Conservation (phyloP, 2,329 filamentous ascomycete species). For the Aspergillus arachidicola region DNA sequence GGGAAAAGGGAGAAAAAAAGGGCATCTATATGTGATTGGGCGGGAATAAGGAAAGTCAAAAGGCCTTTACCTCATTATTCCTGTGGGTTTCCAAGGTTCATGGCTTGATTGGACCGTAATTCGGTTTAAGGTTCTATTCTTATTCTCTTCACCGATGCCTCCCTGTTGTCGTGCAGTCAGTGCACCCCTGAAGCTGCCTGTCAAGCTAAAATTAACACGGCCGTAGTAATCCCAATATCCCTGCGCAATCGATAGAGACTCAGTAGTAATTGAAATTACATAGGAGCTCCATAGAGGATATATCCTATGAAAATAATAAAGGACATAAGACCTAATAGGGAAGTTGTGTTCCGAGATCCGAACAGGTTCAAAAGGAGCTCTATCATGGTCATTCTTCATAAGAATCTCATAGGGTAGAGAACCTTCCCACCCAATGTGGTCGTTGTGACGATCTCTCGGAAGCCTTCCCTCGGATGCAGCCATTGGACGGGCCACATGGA, state of each 20-base stretch:
- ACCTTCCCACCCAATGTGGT: neutral
- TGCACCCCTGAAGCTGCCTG: constrained; percentile 3
- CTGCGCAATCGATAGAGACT: neutral
- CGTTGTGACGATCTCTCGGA: constrained; percentile 18
- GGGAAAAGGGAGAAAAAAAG: neutral
- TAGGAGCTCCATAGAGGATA: neutral
- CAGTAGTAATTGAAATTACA: neutral
- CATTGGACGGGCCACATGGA: constrained; percentile 18
- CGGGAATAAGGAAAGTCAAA: constrained; percentile 9
- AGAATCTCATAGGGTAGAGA: neutral
- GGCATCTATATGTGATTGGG: constrained; percentile 1
- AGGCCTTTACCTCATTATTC: constrained; percentile 1
- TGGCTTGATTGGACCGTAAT: constrained; percentile 7
- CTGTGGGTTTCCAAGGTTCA: neutral
- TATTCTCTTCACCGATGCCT: constrained; percentile 13
- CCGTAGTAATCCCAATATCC: neutral
- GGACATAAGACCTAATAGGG: neutral
- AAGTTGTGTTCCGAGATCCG: neutral
- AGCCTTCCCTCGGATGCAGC: constrained; percentile 12
- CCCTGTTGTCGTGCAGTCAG: neutral
- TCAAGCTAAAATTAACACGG: neutral
- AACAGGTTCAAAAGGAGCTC: neutral
- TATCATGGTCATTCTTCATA: neutral
- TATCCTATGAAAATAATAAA: neutral
- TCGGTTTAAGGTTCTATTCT: constrained; percentile 4